Evolutionary conservation across 306 rosid species (phyloP).

Genomic region (Glycine soja): DNA sequence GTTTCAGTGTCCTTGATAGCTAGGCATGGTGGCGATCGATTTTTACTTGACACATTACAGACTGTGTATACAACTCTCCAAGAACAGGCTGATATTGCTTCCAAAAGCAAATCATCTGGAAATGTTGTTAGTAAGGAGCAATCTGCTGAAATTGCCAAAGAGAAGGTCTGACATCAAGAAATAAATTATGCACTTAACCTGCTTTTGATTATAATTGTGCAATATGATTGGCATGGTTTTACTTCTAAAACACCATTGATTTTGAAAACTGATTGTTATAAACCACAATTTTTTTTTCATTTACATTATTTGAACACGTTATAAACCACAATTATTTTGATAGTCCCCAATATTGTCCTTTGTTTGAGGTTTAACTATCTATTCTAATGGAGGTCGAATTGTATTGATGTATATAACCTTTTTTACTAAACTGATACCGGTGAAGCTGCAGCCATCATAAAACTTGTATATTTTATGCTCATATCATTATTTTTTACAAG

Average conservation of each 20-base stretch:
- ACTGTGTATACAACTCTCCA: slow-evolving; percentile 69
- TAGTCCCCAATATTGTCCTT: background rate
- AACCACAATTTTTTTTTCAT: slow-evolving; percentile 20
- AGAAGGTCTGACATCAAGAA: slow-evolving; percentile 62
- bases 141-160: slow-evolving; percentile 92
- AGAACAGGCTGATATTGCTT: slow-evolving; percentile 82
- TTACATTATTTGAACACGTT: background rate
- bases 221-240: slow-evolving; percentile 5
- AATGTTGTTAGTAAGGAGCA: slow-evolving; percentile 74
- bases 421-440: background rate
- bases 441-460: too few species aligned
- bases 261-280: background rate
- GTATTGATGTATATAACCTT: background rate
- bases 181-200: slow-evolving; percentile 23
- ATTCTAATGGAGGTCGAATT: slow-evolving; percentile 30
- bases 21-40: slow-evolving; percentile 94
- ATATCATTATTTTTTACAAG: background rate
- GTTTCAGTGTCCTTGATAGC: slow-evolving; percentile 91
- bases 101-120: slow-evolving; percentile 68
- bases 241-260: slow-evolving; percentile 8
- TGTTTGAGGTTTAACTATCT: slow-evolving; percentile 5
- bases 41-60: slow-evolving; percentile 80
- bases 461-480: background rate
- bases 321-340: too few species aligned
- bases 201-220: slow-evolving; percentile 33